Evolutionary conservation across 805 yeast genomes (phyloP), one percentile per base, ranked within the genome.

Genomic region (Saccharomycopsis fermentans): DNA sequence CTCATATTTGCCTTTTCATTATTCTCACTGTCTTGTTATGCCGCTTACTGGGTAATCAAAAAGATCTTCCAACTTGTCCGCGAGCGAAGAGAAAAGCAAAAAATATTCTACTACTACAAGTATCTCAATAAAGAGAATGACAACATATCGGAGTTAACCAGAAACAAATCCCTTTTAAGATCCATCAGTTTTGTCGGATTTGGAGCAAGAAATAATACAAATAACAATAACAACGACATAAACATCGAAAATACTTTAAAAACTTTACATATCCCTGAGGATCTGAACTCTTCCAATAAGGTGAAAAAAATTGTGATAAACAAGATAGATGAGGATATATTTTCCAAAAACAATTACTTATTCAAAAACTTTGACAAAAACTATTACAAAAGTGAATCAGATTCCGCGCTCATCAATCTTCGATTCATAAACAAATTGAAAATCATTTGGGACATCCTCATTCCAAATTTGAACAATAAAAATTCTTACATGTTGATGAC

Each of bases 381-480:
- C 14, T 27, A 52, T 11, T 43, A 43, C 14, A 35, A 43, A 35
- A 21, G 52, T 17, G 52, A 54, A 21, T 39, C 55, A 6, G 39
- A 52, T 24, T 55, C 58, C 17, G 47, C 56, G 24, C 36, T 61
- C 11, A 52, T 75, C 63, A 80, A 83, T 66, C 83, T 89, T 27
- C 79, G 79, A 65, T 88, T 90, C 65, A 70, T 88, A 60, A 81
- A 81, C 61, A 95, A 90, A 72, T 73, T 90, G 63, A 73, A 75
- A 43, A 86, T 91, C 36, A 80, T 91, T 47, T 86, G 95, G 86
- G 79, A 81, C 65, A 86, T 91, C 43, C 74, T 91, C 63, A 82
- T 90, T n/a, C 97, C 97, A 0, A 80, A 79, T 56, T 68, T 86
- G 61, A 77, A 79, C 60, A 82, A 87, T 62, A 82, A 81, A 65